phyloP scores from a whole-genome alignment of 2,329 filamentous ascomycete genomes.

The Talaromyces funiculosus region DNA sequence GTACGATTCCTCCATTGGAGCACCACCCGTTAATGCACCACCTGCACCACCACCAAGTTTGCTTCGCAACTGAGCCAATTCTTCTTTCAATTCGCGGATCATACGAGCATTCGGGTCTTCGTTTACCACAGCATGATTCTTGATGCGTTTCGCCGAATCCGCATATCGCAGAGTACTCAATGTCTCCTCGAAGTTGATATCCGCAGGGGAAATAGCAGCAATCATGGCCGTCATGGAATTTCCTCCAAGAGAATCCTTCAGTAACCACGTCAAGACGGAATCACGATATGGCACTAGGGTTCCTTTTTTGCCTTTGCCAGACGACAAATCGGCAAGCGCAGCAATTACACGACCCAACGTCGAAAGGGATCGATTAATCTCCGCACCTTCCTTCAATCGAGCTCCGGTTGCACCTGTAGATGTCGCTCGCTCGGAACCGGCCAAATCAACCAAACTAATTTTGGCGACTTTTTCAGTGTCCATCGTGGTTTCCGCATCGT shows the following conservation, averaged over 20 bases:
- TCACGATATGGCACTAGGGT: constrained; percentile 92
- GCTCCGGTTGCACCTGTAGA: constrained; percentile 95
- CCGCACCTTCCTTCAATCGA: constrained; percentile 91
- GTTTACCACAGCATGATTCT: constrained; percentile 99
- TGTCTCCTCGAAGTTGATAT: constrained; percentile 99
- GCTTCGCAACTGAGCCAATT: constrained; percentile 74
- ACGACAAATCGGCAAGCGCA: constrained; percentile 82
- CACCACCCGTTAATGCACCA: constrained; percentile 41
- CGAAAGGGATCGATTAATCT: constrained; percentile 95
- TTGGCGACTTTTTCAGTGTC: constrained; percentile 96
- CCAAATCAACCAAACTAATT: constrained; percentile 95
- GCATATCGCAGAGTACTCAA: constrained; percentile 92
- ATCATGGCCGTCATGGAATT: constrained; percentile 99
- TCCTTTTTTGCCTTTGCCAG: constrained; percentile 69
- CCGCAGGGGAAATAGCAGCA: constrained; percentile 93
- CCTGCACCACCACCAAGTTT: constrained; percentile 62
- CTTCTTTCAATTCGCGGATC: constrained; percentile 97
- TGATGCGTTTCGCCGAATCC: constrained; percentile 96
- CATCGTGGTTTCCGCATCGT: constrained; percentile 90
- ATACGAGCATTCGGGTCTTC: constrained; percentile 98
- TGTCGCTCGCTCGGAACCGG: constrained; percentile 93
- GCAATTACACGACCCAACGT: constrained; percentile 97
- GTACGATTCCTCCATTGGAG: constrained; percentile 73
- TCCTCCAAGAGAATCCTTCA: constrained; percentile 94
- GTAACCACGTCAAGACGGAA: constrained; percentile 88